Evolutionary conservation across 768 basidiomycete genomes (phyloP).

Genomic region (Mycena indigotica): DNA sequence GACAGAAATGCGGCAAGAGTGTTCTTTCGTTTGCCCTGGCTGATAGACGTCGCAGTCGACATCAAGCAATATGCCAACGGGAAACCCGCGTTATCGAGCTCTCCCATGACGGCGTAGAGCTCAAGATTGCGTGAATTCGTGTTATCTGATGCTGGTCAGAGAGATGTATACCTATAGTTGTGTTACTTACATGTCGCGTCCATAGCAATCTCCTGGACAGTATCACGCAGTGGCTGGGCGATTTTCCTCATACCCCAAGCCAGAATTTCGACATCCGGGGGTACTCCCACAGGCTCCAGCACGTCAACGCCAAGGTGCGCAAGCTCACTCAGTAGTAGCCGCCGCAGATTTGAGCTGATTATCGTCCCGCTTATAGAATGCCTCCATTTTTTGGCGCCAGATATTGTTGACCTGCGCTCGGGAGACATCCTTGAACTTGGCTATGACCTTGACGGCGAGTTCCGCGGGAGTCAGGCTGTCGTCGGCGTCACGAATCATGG

Average conservation of each 20-base stretch:
- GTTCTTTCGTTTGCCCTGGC: constrained; percentile 20
- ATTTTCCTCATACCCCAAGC: constrained; percentile 20
- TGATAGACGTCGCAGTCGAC: constrained; percentile 24
- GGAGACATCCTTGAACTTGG: constrained; percentile 26
- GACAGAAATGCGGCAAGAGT: constrained; percentile 12
- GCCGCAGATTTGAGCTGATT: constrained; percentile 20
- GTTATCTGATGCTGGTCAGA: constrained; percentile 14
- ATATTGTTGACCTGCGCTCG: constrained; percentile 19
- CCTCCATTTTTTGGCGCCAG: constrained; percentile 20
- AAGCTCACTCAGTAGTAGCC: constrained; percentile 16
- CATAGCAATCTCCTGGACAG: constrained; percentile 26
- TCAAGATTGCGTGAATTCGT: constrained; percentile 31
- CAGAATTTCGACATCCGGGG: constrained; percentile 6
- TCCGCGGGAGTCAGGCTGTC: background rate
- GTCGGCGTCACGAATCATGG: background rate
- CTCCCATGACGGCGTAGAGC: constrained; percentile 27
- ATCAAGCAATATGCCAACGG: constrained; percentile 28
- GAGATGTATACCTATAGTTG: background rate
- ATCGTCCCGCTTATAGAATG: constrained; percentile 20
- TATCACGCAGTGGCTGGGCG: constrained; percentile 14
- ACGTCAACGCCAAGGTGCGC: constrained; percentile 19
- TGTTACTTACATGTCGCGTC: constrained; percentile 25
- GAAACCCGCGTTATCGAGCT: constrained; percentile 28
- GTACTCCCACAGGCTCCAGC: background rate
- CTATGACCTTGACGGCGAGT: constrained; percentile 31